Base-by-base conservation (phyloP, 2,329 filamentous ascomycete species). In the Trichoderma breve region DNA sequence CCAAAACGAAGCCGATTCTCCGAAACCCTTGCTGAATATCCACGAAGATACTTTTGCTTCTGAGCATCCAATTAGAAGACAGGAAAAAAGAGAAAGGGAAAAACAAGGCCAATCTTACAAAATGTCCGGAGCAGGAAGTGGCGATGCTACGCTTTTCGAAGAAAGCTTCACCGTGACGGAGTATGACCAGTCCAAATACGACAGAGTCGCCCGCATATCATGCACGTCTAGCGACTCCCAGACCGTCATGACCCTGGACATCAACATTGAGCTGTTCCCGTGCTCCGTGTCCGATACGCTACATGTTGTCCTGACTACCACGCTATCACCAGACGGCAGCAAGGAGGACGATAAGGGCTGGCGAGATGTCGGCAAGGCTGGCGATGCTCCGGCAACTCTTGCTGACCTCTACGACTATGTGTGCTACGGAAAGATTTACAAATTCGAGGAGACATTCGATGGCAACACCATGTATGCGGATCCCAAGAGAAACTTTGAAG, bases 231-330 rank as follows among this genome's bases (percentile, higher is more conserved):
- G 88, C 76, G 94, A 97, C 83, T 89, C 88, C 77, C 86, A 89
- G 74, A 93, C 92, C 34, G 87, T 89, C 74, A 91, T 98, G 85
- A 91, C 90, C 6, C 92, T 99, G 73, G 96, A 99, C 84, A 90
- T 98, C 83, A 98, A 98, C 86, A 92, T 90, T 72, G 95, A 99
- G 83, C 89, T 99, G 8, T 98, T 96, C 83, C 93, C 93, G 2
- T 89, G 93, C 77, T 81, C 85, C 51, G 84, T 90, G 9, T 92
- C 92, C 79, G 95, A 97, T 76, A 91, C 87, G 15, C 82, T 99
- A 72, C 91, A 93, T 75, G 86, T 98, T 75, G 90, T 95, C 12
- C 86, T 99, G 70, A 94, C 95, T 18, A 94, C 92, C 6, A 96
- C 94, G 21, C 86, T 99, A 71, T 90, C 92, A 70, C 88, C 98